Evolutionary conservation across 306 rosid species (phyloP).

Genomic region (Nissolia schottii): DNA sequence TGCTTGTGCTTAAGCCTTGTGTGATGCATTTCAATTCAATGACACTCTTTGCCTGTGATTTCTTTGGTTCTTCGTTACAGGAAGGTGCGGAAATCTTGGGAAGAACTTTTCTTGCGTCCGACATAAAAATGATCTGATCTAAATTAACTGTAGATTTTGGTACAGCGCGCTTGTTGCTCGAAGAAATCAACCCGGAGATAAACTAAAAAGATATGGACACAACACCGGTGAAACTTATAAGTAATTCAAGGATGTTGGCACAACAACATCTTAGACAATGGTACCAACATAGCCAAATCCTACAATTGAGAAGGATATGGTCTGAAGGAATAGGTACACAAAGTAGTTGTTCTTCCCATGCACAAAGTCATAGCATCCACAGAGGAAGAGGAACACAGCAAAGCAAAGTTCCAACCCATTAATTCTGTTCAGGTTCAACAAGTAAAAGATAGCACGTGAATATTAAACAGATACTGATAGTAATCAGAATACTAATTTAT

Average conservation of each 20-base stretch:
- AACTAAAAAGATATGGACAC: constrained; percentile 23
- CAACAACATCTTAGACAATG: constrained; percentile 55
- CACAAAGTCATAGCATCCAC: constrained; percentile 84
- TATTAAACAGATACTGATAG: background rate
- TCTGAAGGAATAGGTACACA: constrained; percentile 82
- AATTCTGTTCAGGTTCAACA: constrained; percentile 44
- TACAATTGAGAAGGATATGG: constrained; percentile 59
- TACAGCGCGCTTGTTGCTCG: constrained; percentile 27
- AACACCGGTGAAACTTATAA: constrained; percentile 26
- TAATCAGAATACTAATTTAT: background rate
- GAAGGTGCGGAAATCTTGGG: constrained; percentile 7
- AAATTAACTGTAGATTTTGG: constrained; percentile 31
- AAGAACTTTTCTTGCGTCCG: constrained; percentile 29
- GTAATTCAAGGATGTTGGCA: constrained; percentile 1
- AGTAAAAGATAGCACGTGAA: background rate
- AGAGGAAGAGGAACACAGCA: constrained; percentile 70
- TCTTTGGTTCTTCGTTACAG: constrained; percentile 14
- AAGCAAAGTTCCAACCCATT: constrained; percentile 79
- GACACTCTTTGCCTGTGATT: constrained; percentile 8
- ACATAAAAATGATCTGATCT: constrained; percentile 24
- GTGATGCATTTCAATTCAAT: constrained; percentile 19
- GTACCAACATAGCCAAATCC: constrained; percentile 90
- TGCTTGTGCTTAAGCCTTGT: constrained; percentile 35
- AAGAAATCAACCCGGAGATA: constrained; percentile 27
- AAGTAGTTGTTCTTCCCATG: constrained; percentile 88